Evolutionary conservation across 495 filamentous ascomycete genomes (phyloP).

Genomic region (Astrothelium macrocarpum): DNA sequence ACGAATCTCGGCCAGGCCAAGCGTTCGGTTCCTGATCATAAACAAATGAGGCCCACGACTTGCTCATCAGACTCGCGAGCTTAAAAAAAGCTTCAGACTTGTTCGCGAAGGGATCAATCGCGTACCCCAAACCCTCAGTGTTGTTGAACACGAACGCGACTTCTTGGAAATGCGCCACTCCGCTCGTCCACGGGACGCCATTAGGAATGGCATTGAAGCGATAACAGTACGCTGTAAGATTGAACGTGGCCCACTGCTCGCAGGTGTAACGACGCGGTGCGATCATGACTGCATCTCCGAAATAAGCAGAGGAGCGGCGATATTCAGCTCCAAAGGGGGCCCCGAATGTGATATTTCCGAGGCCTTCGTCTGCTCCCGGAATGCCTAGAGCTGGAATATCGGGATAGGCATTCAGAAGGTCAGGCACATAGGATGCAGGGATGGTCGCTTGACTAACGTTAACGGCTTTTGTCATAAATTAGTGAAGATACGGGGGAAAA

Average conservation of each 20-base stretch:
- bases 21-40: slow-evolving; percentile 42
- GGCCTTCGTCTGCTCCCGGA: slow-evolving; percentile 17
- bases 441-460: slow-evolving; percentile 38
- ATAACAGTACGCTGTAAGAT: slow-evolving; percentile 49
- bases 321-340: slow-evolving; percentile 39
- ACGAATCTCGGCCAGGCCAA: slow-evolving; percentile 11
- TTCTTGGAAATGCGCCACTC: slow-evolving; percentile 51
- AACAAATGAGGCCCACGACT: slow-evolving; percentile 48
- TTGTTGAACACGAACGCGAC: slow-evolving; percentile 55
- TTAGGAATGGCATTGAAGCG: slow-evolving; percentile 47
- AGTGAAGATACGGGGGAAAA: slow-evolving; percentile 19
- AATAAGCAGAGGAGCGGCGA: slow-evolving; percentile 44
- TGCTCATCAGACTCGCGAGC: slow-evolving; percentile 44
- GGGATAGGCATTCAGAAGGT: slow-evolving; percentile 37
- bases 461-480: background rate
- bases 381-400: slow-evolving; percentile 21
- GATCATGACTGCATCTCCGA: slow-evolving; percentile 46
- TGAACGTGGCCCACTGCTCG: slow-evolving; percentile 40
- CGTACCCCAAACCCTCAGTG: slow-evolving; percentile 40
- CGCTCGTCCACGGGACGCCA: slow-evolving; percentile 29
- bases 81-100: slow-evolving; percentile 37
- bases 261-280: slow-evolving; percentile 47
- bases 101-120: slow-evolving; percentile 38
- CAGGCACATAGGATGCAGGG: slow-evolving; percentile 30
- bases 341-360: slow-evolving; percentile 14